These are phyloP conservation scores for Graphilbum sp. DNA, from an alignment of 2,329 filamentous ascomycete genomes.

Conservation along the genomic window DNA sequence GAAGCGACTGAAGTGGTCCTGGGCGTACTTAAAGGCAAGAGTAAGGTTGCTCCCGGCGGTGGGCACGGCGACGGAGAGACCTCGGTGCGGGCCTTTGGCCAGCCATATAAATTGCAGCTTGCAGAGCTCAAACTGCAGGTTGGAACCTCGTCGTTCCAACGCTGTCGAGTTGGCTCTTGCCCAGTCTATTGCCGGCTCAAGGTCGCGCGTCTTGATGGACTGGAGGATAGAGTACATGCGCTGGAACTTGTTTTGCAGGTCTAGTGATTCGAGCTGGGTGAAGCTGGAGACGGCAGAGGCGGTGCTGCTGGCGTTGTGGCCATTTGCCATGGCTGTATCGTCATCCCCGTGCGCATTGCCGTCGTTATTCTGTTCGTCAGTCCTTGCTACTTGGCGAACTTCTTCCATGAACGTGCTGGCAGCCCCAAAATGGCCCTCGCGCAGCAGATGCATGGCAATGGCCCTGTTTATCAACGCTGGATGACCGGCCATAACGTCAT, in stretches of 20 bases:
- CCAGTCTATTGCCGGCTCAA: conserved; percentile 78
- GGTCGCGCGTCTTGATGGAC: conserved; percentile 56
- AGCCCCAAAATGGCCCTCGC: conserved; percentile 84
- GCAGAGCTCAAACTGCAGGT: conserved; percentile 87
- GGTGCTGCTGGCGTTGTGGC: conserved; percentile 15
- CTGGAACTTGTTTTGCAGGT: conserved; percentile 66
- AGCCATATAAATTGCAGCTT: conserved; percentile 82
- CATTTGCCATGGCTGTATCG: conserved; percentile 9
- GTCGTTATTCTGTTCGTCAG: conserved; percentile 8
- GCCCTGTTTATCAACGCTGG: conserved; percentile 73
- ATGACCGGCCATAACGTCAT: conserved; percentile 64
- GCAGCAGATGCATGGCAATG: conserved; percentile 89
- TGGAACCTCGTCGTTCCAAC: conserved; percentile 71
- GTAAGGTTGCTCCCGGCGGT: conserved; percentile 1
- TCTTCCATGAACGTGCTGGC: conserved; percentile 75
- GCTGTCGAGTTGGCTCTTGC: conserved; percentile 52
- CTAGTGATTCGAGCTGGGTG: conserved; percentile 42
- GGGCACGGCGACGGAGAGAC: conserved; percentile 17
- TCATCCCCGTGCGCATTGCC: conserved; percentile 16
- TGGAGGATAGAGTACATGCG: conserved; percentile 85
- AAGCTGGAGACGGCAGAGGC: conserved; percentile 5
- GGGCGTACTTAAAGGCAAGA: conserved; percentile 58
- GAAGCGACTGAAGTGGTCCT: conserved; percentile 58
- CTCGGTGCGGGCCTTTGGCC: conserved; percentile 44
- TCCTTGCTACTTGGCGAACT: conserved; percentile 19